phyloP scores from a whole-genome alignment of 768 basidiomycete genomes.

The Lactarius sanguifluus region DNA sequence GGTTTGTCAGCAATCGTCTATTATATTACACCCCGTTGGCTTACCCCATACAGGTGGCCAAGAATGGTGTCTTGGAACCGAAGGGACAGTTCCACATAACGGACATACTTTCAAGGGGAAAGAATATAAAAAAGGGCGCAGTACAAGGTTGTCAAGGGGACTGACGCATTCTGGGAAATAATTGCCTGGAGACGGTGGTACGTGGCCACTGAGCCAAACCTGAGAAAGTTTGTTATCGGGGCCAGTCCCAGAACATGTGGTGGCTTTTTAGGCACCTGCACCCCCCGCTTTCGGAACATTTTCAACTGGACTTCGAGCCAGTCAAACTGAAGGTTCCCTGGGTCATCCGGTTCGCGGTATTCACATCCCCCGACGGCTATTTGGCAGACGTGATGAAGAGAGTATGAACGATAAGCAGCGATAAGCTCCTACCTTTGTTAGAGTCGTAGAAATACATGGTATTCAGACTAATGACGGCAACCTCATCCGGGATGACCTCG shows the following conservation, averaged over 20 bases:
- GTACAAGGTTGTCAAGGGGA: constrained; percentile 27
- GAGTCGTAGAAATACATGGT: constrained; percentile 91
- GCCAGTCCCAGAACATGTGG: background rate
- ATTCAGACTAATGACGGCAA: constrained; percentile 84
- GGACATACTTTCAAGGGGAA: constrained; percentile 49
- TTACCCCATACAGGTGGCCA: constrained; percentile 80
- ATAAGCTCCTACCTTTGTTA: constrained; percentile 62
- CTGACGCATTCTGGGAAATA: constrained; percentile 87
- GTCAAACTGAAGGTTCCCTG: constrained; percentile 86
- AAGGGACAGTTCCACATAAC: constrained; percentile 72
- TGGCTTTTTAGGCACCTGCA: constrained; percentile 53
- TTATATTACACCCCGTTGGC: constrained; percentile 36
- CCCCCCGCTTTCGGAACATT: constrained; percentile 60
- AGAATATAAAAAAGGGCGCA: constrained; percentile 18
- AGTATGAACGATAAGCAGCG: background rate
- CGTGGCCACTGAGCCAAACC: constrained; percentile 71
- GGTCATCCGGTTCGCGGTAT: constrained; percentile 62
- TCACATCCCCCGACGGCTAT: constrained; percentile 76
- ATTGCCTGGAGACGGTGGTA: constrained; percentile 77
- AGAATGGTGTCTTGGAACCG: constrained; percentile 86
- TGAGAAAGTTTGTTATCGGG: constrained; percentile 32
- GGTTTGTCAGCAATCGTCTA: constrained; percentile 34
- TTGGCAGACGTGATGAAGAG: background rate
- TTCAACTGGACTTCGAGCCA: constrained; percentile 88
- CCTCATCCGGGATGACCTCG: constrained; percentile 71